Evolutionary conservation across 768 basidiomycete species (phyloP).

Genomic region (Fistulinella prunicolor): DNA sequence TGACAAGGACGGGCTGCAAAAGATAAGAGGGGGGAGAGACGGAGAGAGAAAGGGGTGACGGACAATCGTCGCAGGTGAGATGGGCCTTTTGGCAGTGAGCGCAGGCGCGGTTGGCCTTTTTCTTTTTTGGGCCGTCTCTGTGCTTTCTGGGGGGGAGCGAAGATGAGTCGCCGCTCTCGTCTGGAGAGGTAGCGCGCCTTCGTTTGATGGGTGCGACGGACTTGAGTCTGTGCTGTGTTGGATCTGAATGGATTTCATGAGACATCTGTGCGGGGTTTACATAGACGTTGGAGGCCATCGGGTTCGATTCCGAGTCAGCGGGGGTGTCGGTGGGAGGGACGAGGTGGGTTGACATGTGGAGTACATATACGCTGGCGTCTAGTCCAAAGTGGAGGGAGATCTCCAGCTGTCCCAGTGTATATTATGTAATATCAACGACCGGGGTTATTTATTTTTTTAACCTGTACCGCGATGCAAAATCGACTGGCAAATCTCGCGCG

Average conservation of each 20-base stretch:
- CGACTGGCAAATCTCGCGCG: slow-evolving; percentile 31
- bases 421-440: slow-evolving; percentile 21
- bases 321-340: slow-evolving; percentile 1
- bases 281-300: slow-evolving; percentile 30
- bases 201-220: slow-evolving; percentile 46
- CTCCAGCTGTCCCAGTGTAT: background rate
- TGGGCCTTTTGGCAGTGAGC: slow-evolving; percentile 97
- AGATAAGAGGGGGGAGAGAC: background rate
- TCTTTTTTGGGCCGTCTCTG: slow-evolving; percentile 85
- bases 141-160: slow-evolving; percentile 47
- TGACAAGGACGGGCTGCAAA: slow-evolving; percentile 88
- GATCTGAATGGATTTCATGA: slow-evolving; percentile 13
- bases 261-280: slow-evolving; percentile 44
- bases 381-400: slow-evolving; percentile 9
- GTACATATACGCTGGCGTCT: slow-evolving; percentile 12
- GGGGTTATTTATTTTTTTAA: background rate
- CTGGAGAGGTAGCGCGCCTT: slow-evolving; percentile 59
- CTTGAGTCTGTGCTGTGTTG: slow-evolving; percentile 36
- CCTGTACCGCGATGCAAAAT: slow-evolving; percentile 8
- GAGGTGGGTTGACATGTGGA: slow-evolving; percentile 7
- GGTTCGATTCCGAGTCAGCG: background rate
- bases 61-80: slow-evolving; percentile 97
- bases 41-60: slow-evolving; percentile 33
- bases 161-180: slow-evolving; percentile 51
- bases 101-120: slow-evolving; percentile 92